Percentiles rank a stretch among this genome's conserved stretches.
Evolutionary conservation across 2,329 filamentous ascomycete species (phyloP).

Genomic region (Sclerotinia spermophila): DNA sequence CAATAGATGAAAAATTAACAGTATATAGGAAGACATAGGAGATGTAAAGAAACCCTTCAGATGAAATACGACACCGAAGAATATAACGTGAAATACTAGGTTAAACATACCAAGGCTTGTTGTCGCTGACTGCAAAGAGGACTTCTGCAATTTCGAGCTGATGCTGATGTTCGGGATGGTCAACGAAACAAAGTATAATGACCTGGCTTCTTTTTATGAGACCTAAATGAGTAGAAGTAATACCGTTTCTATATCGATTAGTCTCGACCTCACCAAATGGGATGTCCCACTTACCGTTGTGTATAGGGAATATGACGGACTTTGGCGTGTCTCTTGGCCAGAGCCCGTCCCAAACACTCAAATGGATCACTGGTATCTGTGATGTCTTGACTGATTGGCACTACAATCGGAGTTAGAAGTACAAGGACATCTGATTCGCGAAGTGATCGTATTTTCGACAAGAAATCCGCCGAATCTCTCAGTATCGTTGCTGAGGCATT

Average conservation of each 20-base stretch:
- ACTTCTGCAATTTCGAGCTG: constrained; percentile 50
- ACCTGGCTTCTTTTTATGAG: constrained; percentile 37
- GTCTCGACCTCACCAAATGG: background rate
- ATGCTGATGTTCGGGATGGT: constrained; percentile 44
- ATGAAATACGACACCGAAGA: background rate
- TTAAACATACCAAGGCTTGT: constrained; percentile 40
- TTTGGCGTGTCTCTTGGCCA: constrained; percentile 56
- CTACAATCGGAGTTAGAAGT: constrained; percentile 56
- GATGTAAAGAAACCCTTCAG: background rate
- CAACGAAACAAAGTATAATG: constrained; percentile 48
- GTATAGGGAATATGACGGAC: constrained; percentile 72
- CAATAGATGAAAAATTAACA: background rate
- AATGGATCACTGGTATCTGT: constrained; percentile 61
- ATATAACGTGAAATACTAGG: background rate
- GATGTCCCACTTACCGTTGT: constrained; percentile 40
- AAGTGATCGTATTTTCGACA: constrained; percentile 48
- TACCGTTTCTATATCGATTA: constrained; percentile 37
- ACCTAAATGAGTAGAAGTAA: constrained; percentile 45
- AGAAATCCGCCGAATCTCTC: constrained; percentile 40
- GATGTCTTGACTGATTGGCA: constrained; percentile 43
- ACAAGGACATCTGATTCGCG: constrained; percentile 53
- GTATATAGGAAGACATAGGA: background rate
- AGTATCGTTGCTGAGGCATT: constrained; percentile 23
- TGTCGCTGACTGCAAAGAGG: constrained; percentile 41
- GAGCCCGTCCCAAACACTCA: constrained; percentile 62